Conservation (phyloP, 1,284 basidiomycete genomes). For the Coniferiporia weirii region DNA sequence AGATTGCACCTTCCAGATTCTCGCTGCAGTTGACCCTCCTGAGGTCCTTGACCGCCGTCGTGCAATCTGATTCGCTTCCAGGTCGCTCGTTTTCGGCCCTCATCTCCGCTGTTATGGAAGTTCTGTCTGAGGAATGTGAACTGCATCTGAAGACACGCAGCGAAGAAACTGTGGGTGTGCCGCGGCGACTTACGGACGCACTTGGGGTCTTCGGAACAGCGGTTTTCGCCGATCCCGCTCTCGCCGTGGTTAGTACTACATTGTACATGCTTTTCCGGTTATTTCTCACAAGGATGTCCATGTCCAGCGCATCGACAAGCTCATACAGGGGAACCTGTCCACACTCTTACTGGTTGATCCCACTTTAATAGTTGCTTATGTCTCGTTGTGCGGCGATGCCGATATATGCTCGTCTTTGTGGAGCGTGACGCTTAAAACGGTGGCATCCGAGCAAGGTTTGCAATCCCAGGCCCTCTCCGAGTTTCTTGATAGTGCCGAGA, state of each 20-base stretch:
- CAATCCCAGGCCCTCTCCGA: constrained; percentile 26
- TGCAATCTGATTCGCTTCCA: not conserved
- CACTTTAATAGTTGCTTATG: constrained; percentile 44
- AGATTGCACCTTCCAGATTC: not conserved
- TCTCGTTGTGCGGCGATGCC: constrained; percentile 37
- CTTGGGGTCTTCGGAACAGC: not conserved
- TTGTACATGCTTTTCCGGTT: not conserved
- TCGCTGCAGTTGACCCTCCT: not conserved
- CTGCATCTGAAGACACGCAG: not conserved
- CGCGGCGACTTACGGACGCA: not conserved
- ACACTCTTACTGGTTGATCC: constrained; percentile 33
- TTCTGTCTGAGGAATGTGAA: not conserved
- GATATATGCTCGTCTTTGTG: constrained; percentile 34
- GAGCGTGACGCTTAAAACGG: constrained; percentile 37
- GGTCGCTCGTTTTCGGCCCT: not conserved
- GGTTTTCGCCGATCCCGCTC: not conserved
- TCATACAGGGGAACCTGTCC: constrained; percentile 35
- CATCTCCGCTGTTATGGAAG: not conserved
- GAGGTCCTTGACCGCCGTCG: not conserved
- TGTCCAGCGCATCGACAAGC: constrained; percentile 41
- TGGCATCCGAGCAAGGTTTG: constrained; percentile 30
- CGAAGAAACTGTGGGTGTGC: not conserved
- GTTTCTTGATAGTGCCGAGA: constrained; percentile 37
- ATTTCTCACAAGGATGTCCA: not conserved
- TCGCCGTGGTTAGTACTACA: not conserved